Evolutionary conservation across 129 eudicot genomes (phyloP).

Genomic region (Erigeron canadensis): DNA sequence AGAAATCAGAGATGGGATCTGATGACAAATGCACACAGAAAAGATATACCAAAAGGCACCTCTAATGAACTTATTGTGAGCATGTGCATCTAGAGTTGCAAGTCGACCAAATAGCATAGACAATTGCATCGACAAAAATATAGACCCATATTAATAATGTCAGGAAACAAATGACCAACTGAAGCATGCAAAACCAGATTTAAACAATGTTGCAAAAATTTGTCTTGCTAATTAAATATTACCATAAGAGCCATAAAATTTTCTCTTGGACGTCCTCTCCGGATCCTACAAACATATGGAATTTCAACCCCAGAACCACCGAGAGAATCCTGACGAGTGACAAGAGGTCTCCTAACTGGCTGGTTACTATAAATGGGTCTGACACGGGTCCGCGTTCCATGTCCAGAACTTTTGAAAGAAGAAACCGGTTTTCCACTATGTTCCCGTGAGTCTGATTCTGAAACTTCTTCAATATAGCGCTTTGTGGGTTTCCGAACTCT

Average conservation of each 20-base stretch:
- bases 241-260: conserved; percentile 75
- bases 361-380: conserved; percentile 48
- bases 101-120: no score
- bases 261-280: conserved; percentile 91
- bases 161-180: no score
- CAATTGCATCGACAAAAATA: no score
- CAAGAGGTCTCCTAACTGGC: conserved; percentile 50
- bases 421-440: conserved; percentile 45
- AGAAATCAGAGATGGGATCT: no score
- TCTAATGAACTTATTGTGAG: no score
- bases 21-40: no score
- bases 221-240: conserved; percentile 24
- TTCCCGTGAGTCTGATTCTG: conserved; percentile 68
- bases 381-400: conserved; percentile 35
- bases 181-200: no score
- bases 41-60: no score
- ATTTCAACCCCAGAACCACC: conserved; percentile 92
- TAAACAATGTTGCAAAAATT: conserved; percentile 1
- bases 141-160: no score
- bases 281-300: conserved; percentile 87
- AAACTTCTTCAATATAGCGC: conserved; percentile 88
- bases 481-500: conserved; percentile 94
- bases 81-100: no score
- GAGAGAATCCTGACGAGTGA: conserved; percentile 83
- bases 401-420: conserved; percentile 39